Conservation (phyloP, 208 protist species). For the Vickermania ingenoplastis region DNA sequence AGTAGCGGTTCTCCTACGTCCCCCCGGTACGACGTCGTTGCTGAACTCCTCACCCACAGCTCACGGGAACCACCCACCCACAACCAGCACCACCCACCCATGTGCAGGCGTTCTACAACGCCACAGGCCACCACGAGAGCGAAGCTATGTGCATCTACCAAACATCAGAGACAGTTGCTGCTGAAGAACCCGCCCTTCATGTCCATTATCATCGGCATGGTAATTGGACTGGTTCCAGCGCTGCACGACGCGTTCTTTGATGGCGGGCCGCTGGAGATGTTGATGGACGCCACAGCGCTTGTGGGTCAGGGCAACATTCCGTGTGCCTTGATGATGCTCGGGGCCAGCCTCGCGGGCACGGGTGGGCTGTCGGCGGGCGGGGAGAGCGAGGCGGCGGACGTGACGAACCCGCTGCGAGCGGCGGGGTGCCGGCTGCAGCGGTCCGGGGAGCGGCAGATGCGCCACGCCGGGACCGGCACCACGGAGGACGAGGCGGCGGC, state of each 20-base stretch:
- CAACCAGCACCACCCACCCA: too few relatives aligned
- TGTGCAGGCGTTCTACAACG: too few relatives aligned
- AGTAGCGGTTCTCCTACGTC: too few relatives aligned
- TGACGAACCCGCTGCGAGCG: not conserved
- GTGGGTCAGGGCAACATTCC: constrained; percentile 59
- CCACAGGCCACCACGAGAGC: too few relatives aligned
- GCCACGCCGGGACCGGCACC: constrained; percentile 66
- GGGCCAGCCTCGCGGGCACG: constrained; percentile 43
- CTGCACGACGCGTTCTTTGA: constrained; percentile 49
- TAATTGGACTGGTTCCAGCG: constrained; percentile 54
- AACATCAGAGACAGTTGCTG: constrained; percentile 6
- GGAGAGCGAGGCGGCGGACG: too few relatives aligned
- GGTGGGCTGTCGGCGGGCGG: constrained; percentile 4
- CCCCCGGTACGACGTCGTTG: too few relatives aligned
- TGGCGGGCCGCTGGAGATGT: constrained; percentile 34
- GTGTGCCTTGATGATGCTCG: constrained; percentile 65
- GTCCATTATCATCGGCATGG: constrained; percentile 51
- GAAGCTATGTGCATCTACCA: too few relatives aligned
- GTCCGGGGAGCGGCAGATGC: constrained; percentile 15
- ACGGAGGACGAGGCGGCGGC: too few relatives aligned
- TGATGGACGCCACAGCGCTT: constrained; percentile 48
- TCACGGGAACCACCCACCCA: too few relatives aligned
- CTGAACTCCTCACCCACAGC: too few relatives aligned
- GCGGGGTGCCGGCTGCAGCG: not conserved
- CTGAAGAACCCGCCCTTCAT: constrained; percentile 49